Base-by-base conservation (phyloP, 169 alveolate species). In the Plasmodium gaboni region DNA sequence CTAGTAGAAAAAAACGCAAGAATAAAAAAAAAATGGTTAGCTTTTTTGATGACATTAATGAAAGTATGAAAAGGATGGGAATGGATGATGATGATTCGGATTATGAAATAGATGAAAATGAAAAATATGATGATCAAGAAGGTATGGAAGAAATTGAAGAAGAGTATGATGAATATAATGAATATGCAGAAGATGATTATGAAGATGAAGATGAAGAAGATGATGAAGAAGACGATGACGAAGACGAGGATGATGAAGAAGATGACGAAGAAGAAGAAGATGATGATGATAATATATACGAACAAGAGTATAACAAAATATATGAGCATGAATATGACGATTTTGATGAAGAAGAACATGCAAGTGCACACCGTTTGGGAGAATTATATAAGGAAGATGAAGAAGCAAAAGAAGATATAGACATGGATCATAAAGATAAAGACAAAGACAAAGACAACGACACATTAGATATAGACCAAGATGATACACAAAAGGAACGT, bases 11-110 rank as follows among this genome's bases (percentile, higher is more conserved):
- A 38, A 70, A 70, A 32, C 68, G 60, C 19, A 83, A 83, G 38
- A 83, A 69, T 15, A 83, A 69, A 69, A 78, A 78, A 28, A 78
- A 50, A 50, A 5, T 42, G n/a, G 70, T 64, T 59, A 78, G 78
- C 26, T 63, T 78, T 28, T 67, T 78, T 42, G 89, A 78, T 65
- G 70, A 78, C 24, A 78, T 78, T 28, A 64, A 78, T 78, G 71
- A 64, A 50, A 65, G 46, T 4, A n/a, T 69, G 64, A 59, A 83
- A 2, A 70, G 70, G 32, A 70, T 53, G 44, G 73, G 65, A 48
- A 68, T 68, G 72, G 86, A 59, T 26, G 74, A 76, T n/a, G 91
- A 57, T 59, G 83, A 80, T 7, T 78, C 78, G 9, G 91, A 83
- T 69, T 83, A 83, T 59, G 83, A 67, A 19, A 9, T 51, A 0